Conservation (phyloP, 352 stramenopile genomes). For the Phytopythium delawarense region DNA sequence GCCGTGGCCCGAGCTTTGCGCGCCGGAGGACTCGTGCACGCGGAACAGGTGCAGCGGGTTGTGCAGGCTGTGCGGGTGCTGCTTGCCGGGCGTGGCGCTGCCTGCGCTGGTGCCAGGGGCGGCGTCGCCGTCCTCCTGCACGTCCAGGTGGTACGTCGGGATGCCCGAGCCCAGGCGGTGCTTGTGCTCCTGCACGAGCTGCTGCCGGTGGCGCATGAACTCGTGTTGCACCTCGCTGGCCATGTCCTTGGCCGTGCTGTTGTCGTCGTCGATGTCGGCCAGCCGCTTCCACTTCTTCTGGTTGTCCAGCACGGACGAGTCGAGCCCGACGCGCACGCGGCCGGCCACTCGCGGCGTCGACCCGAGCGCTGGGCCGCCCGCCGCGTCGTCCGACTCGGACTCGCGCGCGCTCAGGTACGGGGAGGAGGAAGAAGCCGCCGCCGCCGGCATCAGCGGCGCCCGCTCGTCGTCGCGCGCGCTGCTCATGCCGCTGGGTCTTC, state of each 20-base stretch:
- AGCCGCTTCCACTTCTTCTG: slow-evolving; percentile 84
- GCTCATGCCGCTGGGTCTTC: neutral
- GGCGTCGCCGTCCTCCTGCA: slow-evolving; percentile 1
- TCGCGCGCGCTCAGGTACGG: neutral
- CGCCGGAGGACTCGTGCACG: neutral
- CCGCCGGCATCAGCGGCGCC: slow-evolving; percentile 28
- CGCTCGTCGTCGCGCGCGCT: slow-evolving; percentile 20
- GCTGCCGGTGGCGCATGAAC: slow-evolving; percentile 58
- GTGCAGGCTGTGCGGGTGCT: neutral
- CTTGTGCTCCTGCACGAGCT: slow-evolving; percentile 37
- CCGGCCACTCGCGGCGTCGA: slow-evolving; percentile 8
- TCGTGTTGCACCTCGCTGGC: slow-evolving; percentile 70
- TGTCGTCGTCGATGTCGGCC: slow-evolving; percentile 70
- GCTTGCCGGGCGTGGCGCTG: neutral
- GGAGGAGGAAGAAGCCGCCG: neutral
- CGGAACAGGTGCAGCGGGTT: slow-evolving; percentile 6
- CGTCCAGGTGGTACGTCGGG: slow-evolving; percentile 35
- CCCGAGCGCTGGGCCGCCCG: slow-evolving; percentile 8
- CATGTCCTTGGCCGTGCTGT: slow-evolving; percentile 82
- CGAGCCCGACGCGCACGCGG: slow-evolving; percentile 52
- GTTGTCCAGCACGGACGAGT: slow-evolving; percentile 64
- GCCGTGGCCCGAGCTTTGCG: slow-evolving; percentile 10
- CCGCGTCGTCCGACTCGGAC: neutral
- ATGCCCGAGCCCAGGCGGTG: slow-evolving; percentile 27
- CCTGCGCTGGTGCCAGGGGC: no score